Evolutionary conservation across 306 rosid genomes (phyloP).

Genomic region (Ammopiptanthus mongolicus): DNA sequence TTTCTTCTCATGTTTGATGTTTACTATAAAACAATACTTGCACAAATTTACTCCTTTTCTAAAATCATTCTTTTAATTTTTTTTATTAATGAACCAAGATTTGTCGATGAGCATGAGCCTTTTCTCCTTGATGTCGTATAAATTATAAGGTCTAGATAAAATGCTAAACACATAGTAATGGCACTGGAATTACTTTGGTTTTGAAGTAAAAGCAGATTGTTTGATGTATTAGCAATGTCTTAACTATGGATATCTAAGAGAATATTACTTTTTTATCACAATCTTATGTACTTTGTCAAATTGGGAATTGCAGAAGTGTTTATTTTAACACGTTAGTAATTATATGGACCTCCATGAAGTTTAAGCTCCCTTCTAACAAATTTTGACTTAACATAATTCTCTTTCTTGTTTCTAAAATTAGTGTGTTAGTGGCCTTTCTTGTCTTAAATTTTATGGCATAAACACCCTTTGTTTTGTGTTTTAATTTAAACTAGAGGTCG

Average conservation of each 20-base stretch:
- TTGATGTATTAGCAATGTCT: background rate
- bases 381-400: background rate
- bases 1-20: background rate
- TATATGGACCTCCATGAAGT: background rate
- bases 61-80: background rate
- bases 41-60: background rate
- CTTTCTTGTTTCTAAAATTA: background rate
- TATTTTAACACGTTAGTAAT: background rate
- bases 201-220: background rate
- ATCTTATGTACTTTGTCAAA: background rate
- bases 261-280: background rate
- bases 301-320: background rate
- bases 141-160: background rate
- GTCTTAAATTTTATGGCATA: too few relatives aligned
- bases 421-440: background rate
- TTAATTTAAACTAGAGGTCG: background rate
- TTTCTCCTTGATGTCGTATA: background rate
- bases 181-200: background rate
- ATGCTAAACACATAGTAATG: background rate
- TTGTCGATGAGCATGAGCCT: background rate
- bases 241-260: background rate
- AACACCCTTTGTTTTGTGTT: background rate
- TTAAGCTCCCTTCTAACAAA: background rate
- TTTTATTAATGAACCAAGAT: background rate
- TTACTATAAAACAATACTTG: background rate